phyloP scores from a whole-genome alignment of 2,329 filamentous ascomycete genomes.

The Colletotrichum eremochloae region DNA sequence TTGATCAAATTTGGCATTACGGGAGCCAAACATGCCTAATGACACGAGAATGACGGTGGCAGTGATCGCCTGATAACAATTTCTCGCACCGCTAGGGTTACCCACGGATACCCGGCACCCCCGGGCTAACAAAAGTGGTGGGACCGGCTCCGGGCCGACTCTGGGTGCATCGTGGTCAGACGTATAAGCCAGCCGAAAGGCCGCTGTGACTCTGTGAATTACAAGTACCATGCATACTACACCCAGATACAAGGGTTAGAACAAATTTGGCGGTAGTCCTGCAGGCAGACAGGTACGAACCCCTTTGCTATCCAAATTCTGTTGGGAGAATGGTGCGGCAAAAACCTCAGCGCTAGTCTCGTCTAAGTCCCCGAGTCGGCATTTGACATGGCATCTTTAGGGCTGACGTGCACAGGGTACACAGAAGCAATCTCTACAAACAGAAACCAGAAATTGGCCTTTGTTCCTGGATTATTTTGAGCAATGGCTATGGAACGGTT shows the following conservation, averaged over 20 bases:
- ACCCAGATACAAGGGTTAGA: not conserved
- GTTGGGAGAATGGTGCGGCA: not conserved
- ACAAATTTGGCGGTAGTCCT: not conserved
- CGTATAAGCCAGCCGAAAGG: not conserved
- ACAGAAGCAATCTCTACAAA: not conserved
- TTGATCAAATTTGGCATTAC: not conserved
- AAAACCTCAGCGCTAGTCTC: not conserved
- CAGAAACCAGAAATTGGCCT: not conserved
- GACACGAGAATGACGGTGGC: not conserved
- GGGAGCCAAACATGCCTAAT: not conserved
- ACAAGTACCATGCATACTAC: not conserved
- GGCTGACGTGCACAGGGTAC: not conserved
- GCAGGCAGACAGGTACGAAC: not conserved
- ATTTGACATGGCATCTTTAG: not conserved
- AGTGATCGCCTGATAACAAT: not conserved
- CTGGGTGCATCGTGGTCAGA: not conserved
- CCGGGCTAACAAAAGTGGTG: not conserved
- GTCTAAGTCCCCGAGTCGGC: not conserved
- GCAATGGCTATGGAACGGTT: not conserved
- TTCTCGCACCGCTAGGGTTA: not conserved
- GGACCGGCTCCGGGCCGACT: not conserved
- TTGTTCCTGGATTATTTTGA: not conserved
- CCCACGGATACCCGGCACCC: not conserved
- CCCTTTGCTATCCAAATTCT: not conserved
- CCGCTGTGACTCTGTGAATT: not conserved